Evolutionary conservation across 176 grass and related monocot genomes (phyloP).

Genomic region (Saccharum officinarum): DNA sequence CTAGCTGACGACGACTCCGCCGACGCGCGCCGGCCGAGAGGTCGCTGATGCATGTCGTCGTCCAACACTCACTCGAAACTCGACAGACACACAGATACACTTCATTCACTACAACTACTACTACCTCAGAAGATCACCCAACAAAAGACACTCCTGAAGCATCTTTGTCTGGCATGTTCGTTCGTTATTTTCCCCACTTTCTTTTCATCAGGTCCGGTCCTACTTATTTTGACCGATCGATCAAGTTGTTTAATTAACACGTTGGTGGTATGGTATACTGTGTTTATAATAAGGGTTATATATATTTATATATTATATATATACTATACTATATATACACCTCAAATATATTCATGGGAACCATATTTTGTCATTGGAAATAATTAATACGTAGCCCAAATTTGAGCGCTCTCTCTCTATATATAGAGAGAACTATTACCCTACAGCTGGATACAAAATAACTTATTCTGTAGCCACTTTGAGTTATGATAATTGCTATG

Average conservation of each 20-base stretch:
- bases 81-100: neutral
- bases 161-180: constrained; percentile 4
- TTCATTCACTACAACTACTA: neutral
- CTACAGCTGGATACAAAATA: no score
- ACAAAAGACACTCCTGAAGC: constrained; percentile 15
- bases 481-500: no score
- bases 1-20: constrained; percentile 15
- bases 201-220: neutral
- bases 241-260: constrained; percentile 36
- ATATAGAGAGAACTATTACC: no score
- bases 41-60: neutral
- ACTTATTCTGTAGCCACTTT: no score
- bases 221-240: constrained; percentile 19
- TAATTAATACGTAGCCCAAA: neutral
- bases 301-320: neutral
- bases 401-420: no score
- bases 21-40: neutral
- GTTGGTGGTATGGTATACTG: constrained; percentile 28
- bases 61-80: neutral
- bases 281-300: constrained; percentile 40
- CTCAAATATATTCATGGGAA: neutral
- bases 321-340: neutral
- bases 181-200: neutral
- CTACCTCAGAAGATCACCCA: constrained; percentile 34
- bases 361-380: constrained; percentile 16